Evolutionary conservation across 73 alveolate genomes (phyloP).

Genomic region (Tetrahymena elliotti): DNA sequence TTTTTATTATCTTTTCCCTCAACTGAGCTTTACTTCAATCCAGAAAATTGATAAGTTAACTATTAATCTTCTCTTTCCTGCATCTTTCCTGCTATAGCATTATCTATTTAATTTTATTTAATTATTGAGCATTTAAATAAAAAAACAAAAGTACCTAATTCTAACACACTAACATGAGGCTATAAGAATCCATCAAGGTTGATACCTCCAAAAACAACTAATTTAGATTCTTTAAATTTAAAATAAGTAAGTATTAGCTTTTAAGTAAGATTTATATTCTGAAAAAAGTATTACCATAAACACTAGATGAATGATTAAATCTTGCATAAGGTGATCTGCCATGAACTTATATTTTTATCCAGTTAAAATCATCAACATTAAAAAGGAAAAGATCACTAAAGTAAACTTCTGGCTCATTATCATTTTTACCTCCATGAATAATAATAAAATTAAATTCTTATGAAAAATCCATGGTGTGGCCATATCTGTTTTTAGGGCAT

Average conservation of each 20-base stretch:
- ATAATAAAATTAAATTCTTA: background rate
- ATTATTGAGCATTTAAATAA: background rate
- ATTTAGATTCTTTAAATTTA: background rate
- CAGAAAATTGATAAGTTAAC: background rate
- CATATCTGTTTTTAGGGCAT: background rate
- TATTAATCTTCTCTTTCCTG: background rate
- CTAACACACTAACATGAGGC: background rate
- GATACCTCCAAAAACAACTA: background rate
- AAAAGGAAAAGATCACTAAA: background rate
- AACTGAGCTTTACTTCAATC: background rate
- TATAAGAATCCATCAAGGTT: background rate
- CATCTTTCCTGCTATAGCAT: background rate
- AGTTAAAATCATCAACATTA: background rate
- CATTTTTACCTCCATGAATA: background rate
- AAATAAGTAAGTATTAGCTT: too few species aligned
- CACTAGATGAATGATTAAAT: background rate
- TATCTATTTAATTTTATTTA: background rate
- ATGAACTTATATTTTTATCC: background rate
- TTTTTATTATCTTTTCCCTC: background rate
- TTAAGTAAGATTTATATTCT: too few species aligned
- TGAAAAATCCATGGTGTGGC: background rate
- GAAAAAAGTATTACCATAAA: background rate
- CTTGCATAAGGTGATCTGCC: background rate
- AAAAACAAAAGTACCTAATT: background rate
- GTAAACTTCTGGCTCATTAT: background rate